phyloP scores from a whole-genome alignment of 139 green algal species.

The Spirogloea muscicola region DNA sequence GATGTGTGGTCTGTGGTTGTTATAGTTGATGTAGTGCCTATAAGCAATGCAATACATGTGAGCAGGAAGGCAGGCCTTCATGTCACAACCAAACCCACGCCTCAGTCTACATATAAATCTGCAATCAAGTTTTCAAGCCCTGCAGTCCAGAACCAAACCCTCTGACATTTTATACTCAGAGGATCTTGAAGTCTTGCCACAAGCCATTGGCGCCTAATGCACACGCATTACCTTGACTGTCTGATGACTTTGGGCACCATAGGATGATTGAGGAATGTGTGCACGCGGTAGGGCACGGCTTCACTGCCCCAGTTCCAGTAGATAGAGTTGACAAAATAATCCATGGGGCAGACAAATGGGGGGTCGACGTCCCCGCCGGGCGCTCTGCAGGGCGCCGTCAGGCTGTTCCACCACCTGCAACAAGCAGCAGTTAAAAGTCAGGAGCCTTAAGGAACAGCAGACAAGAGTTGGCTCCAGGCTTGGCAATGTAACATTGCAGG shows the following conservation, averaged over 20 bases:
- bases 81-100: too few species aligned
- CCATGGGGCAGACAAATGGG: constrained; percentile 33
- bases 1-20: too few species aligned
- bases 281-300: background rate
- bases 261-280: constrained; percentile 10
- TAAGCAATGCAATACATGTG: too few species aligned
- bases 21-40: too few species aligned
- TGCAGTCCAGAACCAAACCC: background rate
- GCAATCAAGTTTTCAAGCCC: background rate
- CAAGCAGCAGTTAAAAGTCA: too few species aligned
- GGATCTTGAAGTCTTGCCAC: too few species aligned
- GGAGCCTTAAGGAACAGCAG: too few species aligned
- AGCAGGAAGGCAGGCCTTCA: too few species aligned
- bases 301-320: background rate
- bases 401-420: constrained; percentile 25
- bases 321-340: constrained; percentile 30
- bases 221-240: background rate
- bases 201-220: too few species aligned
- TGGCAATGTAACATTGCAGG: too few species aligned
- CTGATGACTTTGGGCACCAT: background rate
- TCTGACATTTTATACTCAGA: background rate
- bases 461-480: too few species aligned
- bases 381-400: constrained; percentile 8
- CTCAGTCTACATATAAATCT: background rate
- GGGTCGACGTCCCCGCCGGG: constrained; percentile 27